Base-by-base conservation (phyloP, 2,329 filamentous ascomycete genomes). In the Pseudogymnoascus sp. region DNA sequence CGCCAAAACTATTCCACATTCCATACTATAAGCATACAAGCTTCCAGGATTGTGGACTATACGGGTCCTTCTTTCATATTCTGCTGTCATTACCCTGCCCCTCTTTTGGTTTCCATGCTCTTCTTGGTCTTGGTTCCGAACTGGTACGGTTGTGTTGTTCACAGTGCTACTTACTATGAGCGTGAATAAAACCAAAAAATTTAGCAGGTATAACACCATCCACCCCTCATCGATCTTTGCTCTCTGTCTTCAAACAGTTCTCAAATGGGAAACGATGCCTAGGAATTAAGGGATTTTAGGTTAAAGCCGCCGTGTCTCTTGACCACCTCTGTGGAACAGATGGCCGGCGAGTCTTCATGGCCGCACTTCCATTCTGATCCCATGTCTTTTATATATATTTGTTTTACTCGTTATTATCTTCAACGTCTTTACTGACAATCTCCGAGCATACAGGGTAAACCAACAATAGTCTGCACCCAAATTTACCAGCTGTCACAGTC, bases 211-310 rank as follows among this genome's bases (percentile, higher is more conserved):
- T 34, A 7, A 7, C 16, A 57, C n/a, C 28, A 14, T 3, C 6
- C n/a, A 31, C 51, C 25, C 51, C 25, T 34, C 10, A 57, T 34
- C 28, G 14, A n/a, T 34, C 51, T 57, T 34, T 34, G 5, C n/a
- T 34, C 6, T 34, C 51, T 34, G n/a, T 57, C n/a, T 13, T 34
- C 5, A 14, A 57, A 19, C n/a, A 34, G 28, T 11, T 31, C 51
- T 57, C 28, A 57, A 57, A 19, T 31, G 51, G 48, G 51, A 57
- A 34, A 57, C 25, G 51, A 57, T 57, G 51, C 28, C 51, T 57
- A 57, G 51, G 51, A 57, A 57, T 57, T 57, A 57, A 57, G 51
- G 51, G 51, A 57, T 57, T 57, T 57, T 57, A 57, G 51, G 51
- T 57, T 16, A 19, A 57, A 34, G 25, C 51, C 25, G 25, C 28